Percentiles rank a stretch among this genome's conserved stretches.
Conservation (phyloP, 2,329 filamentous ascomycete genomes). For the Macrophomina tecta region DNA sequence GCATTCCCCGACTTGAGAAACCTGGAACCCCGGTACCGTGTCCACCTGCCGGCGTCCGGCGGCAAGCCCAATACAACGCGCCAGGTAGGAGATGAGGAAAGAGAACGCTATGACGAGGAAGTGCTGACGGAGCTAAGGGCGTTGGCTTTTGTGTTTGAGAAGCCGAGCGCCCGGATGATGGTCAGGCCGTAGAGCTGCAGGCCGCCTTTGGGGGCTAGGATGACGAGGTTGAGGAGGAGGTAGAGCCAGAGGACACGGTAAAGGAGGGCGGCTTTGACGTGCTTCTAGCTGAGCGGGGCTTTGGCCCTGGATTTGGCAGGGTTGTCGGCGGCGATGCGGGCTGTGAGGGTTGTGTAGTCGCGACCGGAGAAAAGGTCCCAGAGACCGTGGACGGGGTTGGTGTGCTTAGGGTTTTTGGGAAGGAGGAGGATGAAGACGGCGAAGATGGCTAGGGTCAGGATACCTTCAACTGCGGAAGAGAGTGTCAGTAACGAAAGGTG, state of each 20-base stretch:
- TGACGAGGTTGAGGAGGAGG: background rate
- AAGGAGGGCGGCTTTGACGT: background rate
- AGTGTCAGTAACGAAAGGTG: background rate
- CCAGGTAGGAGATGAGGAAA: no score
- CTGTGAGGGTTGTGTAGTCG: background rate
- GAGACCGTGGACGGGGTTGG: background rate
- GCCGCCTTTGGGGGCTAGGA: constrained; percentile 4
- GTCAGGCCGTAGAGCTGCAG: background rate
- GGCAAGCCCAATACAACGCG: no score
- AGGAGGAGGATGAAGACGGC: background rate
- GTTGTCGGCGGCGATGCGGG: background rate
- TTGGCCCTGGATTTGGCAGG: background rate
- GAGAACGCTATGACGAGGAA: no score
- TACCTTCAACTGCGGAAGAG: background rate
- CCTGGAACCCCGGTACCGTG: background rate
- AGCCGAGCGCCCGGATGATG: background rate
- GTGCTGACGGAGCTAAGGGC: constrained; percentile 4
- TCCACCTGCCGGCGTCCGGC: no score
- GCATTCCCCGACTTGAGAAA: background rate
- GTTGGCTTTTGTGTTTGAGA: background rate
- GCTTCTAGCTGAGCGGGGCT: background rate
- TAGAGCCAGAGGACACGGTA: background rate
- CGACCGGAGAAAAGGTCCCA: background rate
- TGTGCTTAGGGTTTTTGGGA: background rate
- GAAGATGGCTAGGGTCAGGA: background rate